Percentiles rank a stretch among this genome's conserved stretches.
phyloP scores from a whole-genome alignment of 2,329 filamentous ascomycete genomes.

The Neonectria neomacrospora region DNA sequence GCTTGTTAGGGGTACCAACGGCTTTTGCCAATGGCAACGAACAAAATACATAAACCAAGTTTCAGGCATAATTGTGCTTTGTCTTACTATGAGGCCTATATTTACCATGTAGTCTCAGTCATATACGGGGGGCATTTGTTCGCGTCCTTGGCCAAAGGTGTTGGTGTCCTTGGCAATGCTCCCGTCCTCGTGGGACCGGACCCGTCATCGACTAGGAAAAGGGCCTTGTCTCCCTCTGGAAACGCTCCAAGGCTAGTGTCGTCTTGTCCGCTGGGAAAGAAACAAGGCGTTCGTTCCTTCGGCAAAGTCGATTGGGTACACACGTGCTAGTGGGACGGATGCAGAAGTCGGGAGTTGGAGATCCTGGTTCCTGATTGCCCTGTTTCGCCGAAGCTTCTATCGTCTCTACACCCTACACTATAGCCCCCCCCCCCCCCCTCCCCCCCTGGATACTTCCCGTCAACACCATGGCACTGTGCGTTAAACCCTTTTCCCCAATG shows the following conservation, averaged over 20 bases:
- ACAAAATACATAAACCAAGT: neutral
- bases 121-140: too few relatives aligned
- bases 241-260: neutral
- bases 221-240: conserved; percentile 6
- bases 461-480: conserved; percentile 13
- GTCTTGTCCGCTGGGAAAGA: neutral
- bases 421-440: conserved; percentile 10
- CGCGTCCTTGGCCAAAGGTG: neutral
- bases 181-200: conserved; percentile 19
- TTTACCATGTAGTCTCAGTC: too few relatives aligned
- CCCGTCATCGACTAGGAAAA: conserved; percentile 5
- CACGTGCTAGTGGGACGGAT: conserved; percentile 6
- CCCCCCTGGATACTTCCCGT: conserved; percentile 7
- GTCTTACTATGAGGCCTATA: neutral
- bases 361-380: conserved; percentile 4
- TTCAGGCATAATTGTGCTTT: too few relatives aligned
- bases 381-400: conserved; percentile 21
- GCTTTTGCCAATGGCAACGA: neutral
- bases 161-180: neutral
- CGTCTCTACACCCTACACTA: conserved; percentile 2
- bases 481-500: conserved; percentile 27
- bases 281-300: conserved; percentile 5
- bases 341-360: conserved; percentile 6
- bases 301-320: conserved; percentile 3
- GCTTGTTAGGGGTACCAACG: neutral